Base-by-base conservation (phyloP, 2,329 filamentous ascomycete species). In the Fusarium nodosum region DNA sequence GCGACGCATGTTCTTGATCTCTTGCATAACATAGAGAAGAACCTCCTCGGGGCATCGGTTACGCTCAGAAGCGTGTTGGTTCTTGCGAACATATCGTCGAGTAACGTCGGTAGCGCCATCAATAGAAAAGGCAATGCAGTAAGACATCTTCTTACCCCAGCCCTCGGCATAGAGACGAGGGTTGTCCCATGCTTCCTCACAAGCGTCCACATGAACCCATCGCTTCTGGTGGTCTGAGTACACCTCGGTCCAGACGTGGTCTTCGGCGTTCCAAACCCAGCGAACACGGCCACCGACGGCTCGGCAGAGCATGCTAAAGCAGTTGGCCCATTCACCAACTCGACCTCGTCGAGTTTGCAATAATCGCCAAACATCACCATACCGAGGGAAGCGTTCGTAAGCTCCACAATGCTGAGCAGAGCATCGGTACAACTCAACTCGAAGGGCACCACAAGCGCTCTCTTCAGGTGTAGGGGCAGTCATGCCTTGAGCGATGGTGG, bases 221-320 rank as follows among this genome's bases (percentile, higher is more conserved):
- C 94, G 89, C 79, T 92, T 90, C 76, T 95, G 91, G 80, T 97
- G 94, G 68, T 96, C 93, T 4, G 94, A 97, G 82, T 97, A 99
- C 16, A 98, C 91, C 75, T 98, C 96, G 1, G 94, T 97, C 96
- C 96, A 99, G 28, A 97, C 93, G 76, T 97, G 93, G 78, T 98
- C 96, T 80, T 98, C 96, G 31, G 92, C 91, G 74, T 98, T 98
- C 96, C 96, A 99, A 13, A 99, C 92, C 96, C 96, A 99, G 75
- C 96, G 89, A 26, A 97, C 94, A 65, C 95, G 88, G 64, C 92
- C 93, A 51, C 95, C 95, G 16, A 98, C 89, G 7, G 96, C 96
- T 64, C 95, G 89, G 84, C 95, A 98, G 54, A 99, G 87, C 96
- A 98, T 98, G 82, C 91, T 95, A 82, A 99, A 99, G 85, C 94